Conservation (phyloP, 345 rosid genomes). For the Euphorbia lathyris region DNA sequence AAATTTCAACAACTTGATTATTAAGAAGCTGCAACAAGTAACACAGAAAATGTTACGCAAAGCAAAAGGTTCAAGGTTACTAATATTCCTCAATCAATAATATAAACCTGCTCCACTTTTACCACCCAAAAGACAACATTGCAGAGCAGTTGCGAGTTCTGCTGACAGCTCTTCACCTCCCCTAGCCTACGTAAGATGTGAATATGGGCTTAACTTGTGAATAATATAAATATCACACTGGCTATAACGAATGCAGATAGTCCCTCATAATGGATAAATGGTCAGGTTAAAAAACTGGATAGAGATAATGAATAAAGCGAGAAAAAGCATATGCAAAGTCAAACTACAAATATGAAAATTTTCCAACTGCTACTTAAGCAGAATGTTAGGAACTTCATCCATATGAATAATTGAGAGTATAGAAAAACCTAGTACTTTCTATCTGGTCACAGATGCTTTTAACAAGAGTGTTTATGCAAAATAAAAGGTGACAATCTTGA, state of each 20-base stretch:
- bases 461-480: not conserved
- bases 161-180: slow-evolving; percentile 86
- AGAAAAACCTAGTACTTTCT: not conserved
- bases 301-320: not conserved
- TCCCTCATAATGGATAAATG: not conserved
- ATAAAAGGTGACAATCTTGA: not conserved
- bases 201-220: slow-evolving; percentile 1
- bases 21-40: slow-evolving; percentile 13
- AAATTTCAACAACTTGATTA: slow-evolving; percentile 14
- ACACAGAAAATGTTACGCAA: not conserved
- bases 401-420: not conserved
- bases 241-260: not conserved
- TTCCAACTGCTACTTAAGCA: not conserved
- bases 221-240: not conserved
- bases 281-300: not conserved
- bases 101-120: slow-evolving; percentile 81
- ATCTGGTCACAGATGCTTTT: not conserved
- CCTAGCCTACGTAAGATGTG: slow-evolving; percentile 59
- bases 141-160: slow-evolving; percentile 74
- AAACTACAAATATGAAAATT: not conserved
- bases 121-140: slow-evolving; percentile 77
- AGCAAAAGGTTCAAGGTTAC: not conserved
- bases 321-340: not conserved
- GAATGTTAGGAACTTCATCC: not conserved
- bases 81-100: not conserved